Evolutionary conservation across 805 yeast genomes (phyloP).

Genomic region (Candida dajiaensis): DNA sequence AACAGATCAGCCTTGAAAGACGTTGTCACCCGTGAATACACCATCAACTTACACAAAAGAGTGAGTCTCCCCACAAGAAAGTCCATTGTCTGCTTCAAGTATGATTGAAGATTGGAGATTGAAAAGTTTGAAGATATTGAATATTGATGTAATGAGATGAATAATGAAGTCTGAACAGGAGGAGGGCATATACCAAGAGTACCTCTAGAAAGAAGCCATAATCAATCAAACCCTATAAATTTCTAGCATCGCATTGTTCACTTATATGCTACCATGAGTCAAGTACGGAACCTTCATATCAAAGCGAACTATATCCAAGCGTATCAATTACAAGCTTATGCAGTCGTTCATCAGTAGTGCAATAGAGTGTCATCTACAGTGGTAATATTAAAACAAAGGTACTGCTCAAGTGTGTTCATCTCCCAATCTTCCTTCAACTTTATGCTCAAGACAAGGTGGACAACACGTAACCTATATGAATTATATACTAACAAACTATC

Average conservation of each 20-base stretch:
- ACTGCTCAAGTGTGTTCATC: neutral
- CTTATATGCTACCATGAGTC: neutral
- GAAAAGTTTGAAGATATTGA: neutral
- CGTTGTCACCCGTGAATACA: constrained; percentile 99
- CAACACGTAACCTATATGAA: constrained; percentile 1
- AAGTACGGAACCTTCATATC: neutral
- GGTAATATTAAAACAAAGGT: neutral
- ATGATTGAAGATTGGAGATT: neutral
- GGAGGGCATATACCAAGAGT: no score
- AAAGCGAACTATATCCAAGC: neutral
- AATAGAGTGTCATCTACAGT: neutral
- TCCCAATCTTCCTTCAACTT: neutral
- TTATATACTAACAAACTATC: constrained; percentile 35
- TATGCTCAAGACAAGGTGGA: neutral
- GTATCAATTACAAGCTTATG: neutral
- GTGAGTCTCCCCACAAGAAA: constrained; percentile 50
- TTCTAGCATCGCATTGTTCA: neutral
- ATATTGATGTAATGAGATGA: neutral
- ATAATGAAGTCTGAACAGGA: no score
- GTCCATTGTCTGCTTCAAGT: neutral
- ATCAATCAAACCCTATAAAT: no score
- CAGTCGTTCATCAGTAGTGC: neutral
- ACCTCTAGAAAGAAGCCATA: no score
- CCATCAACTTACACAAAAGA: constrained; percentile 99
- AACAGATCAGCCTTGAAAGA: constrained; percentile 83